Base-by-base conservation (phyloP, 2,329 filamentous ascomycete genomes). In the Penicillium sp. region DNA sequence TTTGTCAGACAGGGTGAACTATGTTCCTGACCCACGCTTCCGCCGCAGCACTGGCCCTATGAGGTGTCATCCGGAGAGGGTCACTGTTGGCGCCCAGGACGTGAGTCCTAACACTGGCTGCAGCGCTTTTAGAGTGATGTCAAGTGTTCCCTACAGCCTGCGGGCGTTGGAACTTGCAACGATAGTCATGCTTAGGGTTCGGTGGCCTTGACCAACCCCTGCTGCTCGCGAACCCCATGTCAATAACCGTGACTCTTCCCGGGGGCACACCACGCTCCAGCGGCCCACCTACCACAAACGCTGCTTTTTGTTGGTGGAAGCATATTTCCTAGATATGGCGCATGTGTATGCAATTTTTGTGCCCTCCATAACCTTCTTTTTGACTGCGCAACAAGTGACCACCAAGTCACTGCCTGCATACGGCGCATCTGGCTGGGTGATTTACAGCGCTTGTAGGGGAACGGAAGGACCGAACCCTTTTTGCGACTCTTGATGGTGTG, bases 251-350 rank as follows among this genome's bases (percentile, higher is more conserved):
- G 27, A 27, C 29, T 34, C 51, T 46, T 49, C 50, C 49, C 49
- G 56, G 51, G 54, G 55, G 45, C 52, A 52, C 58, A 53, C 57
- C 54, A 56, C 58, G 56, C 58, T 58, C 49, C 58, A 52, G 64
- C 65, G 62, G 67, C 65, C 63, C 67, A 62, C 65, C 62, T 64
- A 60, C 62, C 64, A 61, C 64, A 62, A 65, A 65, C 61, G 47
- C 54, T 53, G 51, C 47, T 55, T 50, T 47, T 50, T 65, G 65
- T 65, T 67, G 67, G 60, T 52, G 54, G 54, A 52, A 48, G 40
- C 46, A 47, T 45, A 55, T 59, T 59, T 46, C 62, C 60, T 58
- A 52, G 55, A 49, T 54, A 57, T 58, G 49, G 51, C 52, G 40
- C 54, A 54, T 59, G 50, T 54, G 27, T 46, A 51, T 45, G 27